Evolutionary conservation across 176 grass and related monocot species (phyloP).

Genomic region (Oryza punctata): DNA sequence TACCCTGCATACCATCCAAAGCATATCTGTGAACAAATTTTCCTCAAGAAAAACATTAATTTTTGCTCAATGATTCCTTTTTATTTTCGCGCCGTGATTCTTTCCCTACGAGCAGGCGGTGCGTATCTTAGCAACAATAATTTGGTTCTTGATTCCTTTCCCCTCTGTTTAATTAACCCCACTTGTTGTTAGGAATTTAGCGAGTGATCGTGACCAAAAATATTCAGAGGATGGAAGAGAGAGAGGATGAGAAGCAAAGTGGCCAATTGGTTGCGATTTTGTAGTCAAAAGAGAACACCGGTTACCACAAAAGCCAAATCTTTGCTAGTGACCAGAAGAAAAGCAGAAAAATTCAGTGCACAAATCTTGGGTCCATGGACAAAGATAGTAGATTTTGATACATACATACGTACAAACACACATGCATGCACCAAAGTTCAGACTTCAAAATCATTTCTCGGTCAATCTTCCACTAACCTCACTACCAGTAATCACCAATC

Average conservation of each 20-base stretch:
- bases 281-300: slow-evolving; percentile 29
- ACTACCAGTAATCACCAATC: not conserved
- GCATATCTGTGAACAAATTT: not conserved
- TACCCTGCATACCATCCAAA: slow-evolving; percentile 40
- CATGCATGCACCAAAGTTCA: not conserved
- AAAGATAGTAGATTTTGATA: slow-evolving; percentile 14
- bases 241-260: slow-evolving; percentile 30
- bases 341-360: not conserved
- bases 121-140: slow-evolving; percentile 32
- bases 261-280: not conserved
- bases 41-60: not conserved
- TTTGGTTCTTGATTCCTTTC: slow-evolving; percentile 27
- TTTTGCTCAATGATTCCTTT: not conserved
- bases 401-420: not conserved
- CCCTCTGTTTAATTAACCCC: slow-evolving; percentile 10
- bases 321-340: slow-evolving; percentile 28
- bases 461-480: slow-evolving; percentile 9
- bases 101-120: slow-evolving; percentile 25
- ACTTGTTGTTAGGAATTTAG: slow-evolving; percentile 34
- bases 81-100: slow-evolving; percentile 5
- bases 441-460: not conserved
- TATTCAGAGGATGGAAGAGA: not conserved
- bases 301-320: slow-evolving; percentile 21
- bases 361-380: slow-evolving; percentile 9
- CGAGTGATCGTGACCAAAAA: not conserved